Evolutionary conservation across 768 basidiomycete genomes (phyloP), one percentile per base, ranked within the genome.

Genomic region (Russula ochroleuca): DNA sequence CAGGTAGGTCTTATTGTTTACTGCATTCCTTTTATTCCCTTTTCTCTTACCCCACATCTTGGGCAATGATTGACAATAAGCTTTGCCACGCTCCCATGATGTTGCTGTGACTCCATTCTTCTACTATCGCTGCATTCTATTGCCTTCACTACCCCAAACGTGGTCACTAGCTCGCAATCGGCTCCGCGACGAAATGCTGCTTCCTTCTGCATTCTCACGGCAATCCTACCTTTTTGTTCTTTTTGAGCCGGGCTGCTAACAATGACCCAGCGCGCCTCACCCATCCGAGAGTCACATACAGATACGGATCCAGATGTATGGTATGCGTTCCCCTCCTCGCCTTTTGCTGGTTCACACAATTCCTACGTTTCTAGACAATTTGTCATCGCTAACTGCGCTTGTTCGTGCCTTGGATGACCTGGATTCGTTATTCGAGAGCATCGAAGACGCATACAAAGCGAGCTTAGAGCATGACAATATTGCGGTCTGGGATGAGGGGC

Each of bases 301-400:
- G 71, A 78, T 98, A 31, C 90, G 97, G n/a, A 93, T 98, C 64
- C 96, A 98, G 83, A 98, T 98, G 96, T 97, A 98, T 69, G 94
- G 94, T 98, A 70, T 66, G 94, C 80, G 31, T 19, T 40, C 41
- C n/a, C 23, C 21, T 35, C 28, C 19, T 5, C 63, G 19, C 33
- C 28, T 28, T 33, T 41, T 51, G 59, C 25, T 14, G 31, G 10
- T 40, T 49, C 35, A 13, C 23, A 35, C n/a, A 2, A 28, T 50
- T 15, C 38, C 41, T 35, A 37, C 38, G 17, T 31, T 13, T 45
- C 23, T 70, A 97, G 96, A 98, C 72, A 82, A 85, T 41, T 78
- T 90, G n/a, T 96, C 94, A 4, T 92, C 96, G 0, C 76, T 95
- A 17, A 81, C 85, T 15, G 90, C 93, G 1, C 81, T 98, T 35